Base-by-base conservation (phyloP, 2,329 filamentous ascomycete genomes). In the Madurella fahalii region DNA sequence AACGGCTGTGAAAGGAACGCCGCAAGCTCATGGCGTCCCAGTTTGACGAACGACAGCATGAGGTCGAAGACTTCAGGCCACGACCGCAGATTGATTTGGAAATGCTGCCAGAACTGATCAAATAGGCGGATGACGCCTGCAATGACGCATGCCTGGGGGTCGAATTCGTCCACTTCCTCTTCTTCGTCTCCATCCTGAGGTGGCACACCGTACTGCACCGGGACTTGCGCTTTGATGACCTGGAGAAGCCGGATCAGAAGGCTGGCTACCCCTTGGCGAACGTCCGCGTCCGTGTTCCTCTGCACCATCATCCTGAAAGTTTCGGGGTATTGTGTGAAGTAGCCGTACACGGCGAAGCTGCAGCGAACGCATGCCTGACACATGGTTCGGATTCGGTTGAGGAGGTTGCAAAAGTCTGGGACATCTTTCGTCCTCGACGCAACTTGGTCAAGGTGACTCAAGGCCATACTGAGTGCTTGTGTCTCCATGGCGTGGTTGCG, bases 21-120 rank as follows among this genome's bases (percentile, higher is more conserved):
- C 2, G 74, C 73, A 17, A 80, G 75, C 66, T 90, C 85, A 5
- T 75, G 67, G 2, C 74, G 69, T 1, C 87, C 86, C 52, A 89
- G 69, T 44, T 73, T 75, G 13, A 83, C 82, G 65, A 92, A 86
- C n/a, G 74, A 74, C n/a, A 80, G 66, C 58, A 92, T 74, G n/a
- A 87, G 77, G 12, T 80, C 79, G 65, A 93, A 93, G 54, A 86
- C 86, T 63, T 93, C 88, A 41, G 85, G 81, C 89, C 89, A 94
- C 2, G 87, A 80, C 53, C 84, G 81, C 30, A 83, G 72, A 44
- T 79, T 74, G 2, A 74, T 69, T 56, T 89, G 83, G 53, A 90
- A 83, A n/a, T 71, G 74, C 2, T 78, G 72, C 81, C 83, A 90
- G 3, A 89, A 68, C 18, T 75, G 68, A 31, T 75, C 72, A 47